Conservation (phyloP, 1,139 yeast species). For the Pichia sp. region DNA sequence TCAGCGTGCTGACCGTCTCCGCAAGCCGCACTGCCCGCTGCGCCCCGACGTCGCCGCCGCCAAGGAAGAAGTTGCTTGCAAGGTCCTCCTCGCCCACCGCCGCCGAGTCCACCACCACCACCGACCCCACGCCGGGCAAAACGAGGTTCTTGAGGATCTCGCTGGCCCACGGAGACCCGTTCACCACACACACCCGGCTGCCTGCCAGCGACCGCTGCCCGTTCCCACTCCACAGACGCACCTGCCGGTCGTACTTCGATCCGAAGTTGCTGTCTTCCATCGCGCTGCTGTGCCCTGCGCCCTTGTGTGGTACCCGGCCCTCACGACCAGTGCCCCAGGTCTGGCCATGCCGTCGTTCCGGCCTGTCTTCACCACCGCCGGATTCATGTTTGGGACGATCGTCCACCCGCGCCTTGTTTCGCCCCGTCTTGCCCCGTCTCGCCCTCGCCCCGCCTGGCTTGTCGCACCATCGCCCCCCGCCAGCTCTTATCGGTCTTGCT, state of each 20-base stretch:
- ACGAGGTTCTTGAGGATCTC: conserved; percentile 77
- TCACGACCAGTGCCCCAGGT: too few species aligned
- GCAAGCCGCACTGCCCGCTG: conserved; percentile 40
- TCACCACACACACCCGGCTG: conserved; percentile 60
- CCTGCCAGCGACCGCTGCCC: conserved; percentile 66
- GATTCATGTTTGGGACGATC: neutral
- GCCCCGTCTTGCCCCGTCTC: neutral
- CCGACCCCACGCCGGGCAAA: conserved; percentile 72
- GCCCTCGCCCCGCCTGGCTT: neutral
- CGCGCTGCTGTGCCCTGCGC: too few species aligned
- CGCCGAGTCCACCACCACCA: conserved; percentile 53
- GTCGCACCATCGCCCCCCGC: neutral
- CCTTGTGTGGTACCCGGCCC: too few species aligned
- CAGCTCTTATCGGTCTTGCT: too few species aligned
- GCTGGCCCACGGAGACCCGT: conserved; percentile 56
- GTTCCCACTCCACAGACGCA: conserved; percentile 76
- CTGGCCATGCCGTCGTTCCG: too few species aligned
- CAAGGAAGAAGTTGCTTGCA: conserved; percentile 60
- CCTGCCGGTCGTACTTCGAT: conserved; percentile 71
- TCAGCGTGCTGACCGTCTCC: conserved; percentile 49
- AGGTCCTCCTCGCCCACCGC: conserved; percentile 43
- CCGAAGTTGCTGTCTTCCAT: conserved; percentile 3
- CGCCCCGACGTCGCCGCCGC: conserved; percentile 42
- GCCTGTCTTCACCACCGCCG: too few species aligned
- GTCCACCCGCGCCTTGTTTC: neutral